These are phyloP conservation scores for Fusarium sacchari DNA, from an alignment of 2,329 filamentous ascomycete species.

Conservation along the genomic window DNA sequence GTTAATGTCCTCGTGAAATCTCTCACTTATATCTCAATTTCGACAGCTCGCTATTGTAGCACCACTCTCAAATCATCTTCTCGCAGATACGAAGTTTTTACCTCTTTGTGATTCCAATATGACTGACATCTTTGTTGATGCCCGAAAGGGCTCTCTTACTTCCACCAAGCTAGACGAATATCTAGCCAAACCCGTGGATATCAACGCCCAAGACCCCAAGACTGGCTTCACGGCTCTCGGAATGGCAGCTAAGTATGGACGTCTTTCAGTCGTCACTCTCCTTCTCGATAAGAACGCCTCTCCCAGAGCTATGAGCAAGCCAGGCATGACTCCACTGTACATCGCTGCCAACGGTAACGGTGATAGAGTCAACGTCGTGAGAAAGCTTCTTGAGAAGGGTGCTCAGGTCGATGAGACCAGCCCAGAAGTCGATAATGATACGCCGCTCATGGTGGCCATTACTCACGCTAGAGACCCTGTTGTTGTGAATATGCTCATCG, in stretches of 20 bases:
- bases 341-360: not conserved
- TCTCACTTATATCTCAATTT: not conserved
- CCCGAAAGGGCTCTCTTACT: not conserved
- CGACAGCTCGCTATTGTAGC: not conserved
- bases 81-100: accelerated
- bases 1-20: not conserved
- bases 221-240: not conserved
- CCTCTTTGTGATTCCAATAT: not conserved
- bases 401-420: not conserved
- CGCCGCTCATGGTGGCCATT: not conserved
- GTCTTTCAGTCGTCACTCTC: not conserved
- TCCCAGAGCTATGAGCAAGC: not conserved
- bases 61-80: not conserved
- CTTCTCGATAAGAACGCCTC: not conserved
- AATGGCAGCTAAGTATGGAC: not conserved
- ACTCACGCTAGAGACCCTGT: not conserved
- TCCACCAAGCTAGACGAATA: not conserved
- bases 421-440: not conserved
- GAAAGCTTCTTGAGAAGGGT: not conserved
- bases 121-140: not conserved
- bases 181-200: not conserved
- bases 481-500: not conserved
- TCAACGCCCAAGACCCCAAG: not conserved
- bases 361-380: not conserved
- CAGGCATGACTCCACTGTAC: not conserved